Evolutionary conservation across 495 filamentous ascomycete genomes (phyloP).

Genomic region (Aspergillus hancockii): DNA sequence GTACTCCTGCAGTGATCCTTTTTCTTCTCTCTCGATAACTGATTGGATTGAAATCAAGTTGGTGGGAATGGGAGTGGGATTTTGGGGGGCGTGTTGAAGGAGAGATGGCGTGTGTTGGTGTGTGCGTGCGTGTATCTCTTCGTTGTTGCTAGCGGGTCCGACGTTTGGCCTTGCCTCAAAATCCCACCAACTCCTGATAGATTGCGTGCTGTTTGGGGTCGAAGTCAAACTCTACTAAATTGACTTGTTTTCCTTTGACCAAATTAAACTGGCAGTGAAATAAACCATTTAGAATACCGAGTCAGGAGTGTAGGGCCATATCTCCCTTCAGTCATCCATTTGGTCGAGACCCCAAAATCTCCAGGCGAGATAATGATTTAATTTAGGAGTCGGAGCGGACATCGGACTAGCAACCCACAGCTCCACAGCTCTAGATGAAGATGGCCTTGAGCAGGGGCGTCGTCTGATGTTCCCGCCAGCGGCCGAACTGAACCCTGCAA

Average conservation of each 20-base stretch:
- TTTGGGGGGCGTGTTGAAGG: background rate
- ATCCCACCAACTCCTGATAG: conserved; percentile 7
- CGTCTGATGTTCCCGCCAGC: conserved; percentile 22
- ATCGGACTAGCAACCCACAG: conserved; percentile 14
- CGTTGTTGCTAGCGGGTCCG: conserved; percentile 9
- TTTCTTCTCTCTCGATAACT: background rate
- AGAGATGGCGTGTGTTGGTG: background rate
- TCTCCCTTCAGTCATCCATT: background rate
- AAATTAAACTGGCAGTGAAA: background rate
- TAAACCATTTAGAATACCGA: background rate
- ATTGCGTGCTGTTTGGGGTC: conserved; percentile 3
- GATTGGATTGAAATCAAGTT: background rate
- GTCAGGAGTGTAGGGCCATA: background rate
- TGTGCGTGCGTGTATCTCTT: conserved; percentile 1
- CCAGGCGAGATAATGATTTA: conserved; percentile 19
- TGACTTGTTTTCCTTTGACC: background rate
- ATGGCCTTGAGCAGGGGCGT: conserved; percentile 11
- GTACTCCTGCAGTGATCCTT: conserved; percentile 11
- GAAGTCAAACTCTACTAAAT: background rate
- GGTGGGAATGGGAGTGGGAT: background rate
- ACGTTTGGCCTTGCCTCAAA: conserved; percentile 13
- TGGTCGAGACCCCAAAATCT: conserved; percentile 13
- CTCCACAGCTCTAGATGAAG: conserved; percentile 21
- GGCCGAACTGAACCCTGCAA: conserved; percentile 17
- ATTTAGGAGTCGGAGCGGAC: conserved; percentile 18